Conservation (phyloP, 176 grass and related monocot genomes). For the Zizania latifolia region DNA sequence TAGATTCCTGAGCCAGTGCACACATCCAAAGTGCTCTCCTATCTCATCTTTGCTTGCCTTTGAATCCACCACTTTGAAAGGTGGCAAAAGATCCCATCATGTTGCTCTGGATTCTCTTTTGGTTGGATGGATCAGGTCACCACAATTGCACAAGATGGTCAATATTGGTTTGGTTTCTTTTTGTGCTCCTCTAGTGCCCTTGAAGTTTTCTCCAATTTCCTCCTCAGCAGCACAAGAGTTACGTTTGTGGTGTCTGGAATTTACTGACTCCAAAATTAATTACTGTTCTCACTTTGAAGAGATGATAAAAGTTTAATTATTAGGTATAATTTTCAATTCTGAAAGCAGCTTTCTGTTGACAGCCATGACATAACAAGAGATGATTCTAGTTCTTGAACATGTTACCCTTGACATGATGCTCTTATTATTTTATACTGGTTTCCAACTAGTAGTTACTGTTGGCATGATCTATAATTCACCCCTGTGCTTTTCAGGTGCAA, state of each 20-base stretch:
- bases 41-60: constrained; percentile 38
- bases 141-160: background rate
- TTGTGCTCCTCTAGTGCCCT: background rate
- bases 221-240: background rate
- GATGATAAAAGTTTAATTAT: background rate
- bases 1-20: constrained; percentile 49
- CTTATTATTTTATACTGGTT: background rate
- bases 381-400: background rate
- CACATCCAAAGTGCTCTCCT: constrained; percentile 30
- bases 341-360: background rate
- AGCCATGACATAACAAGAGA: background rate
- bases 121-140: background rate
- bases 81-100: constrained; percentile 31
- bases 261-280: background rate
- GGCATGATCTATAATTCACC: background rate
- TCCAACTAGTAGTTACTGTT: background rate
- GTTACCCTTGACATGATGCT: background rate
- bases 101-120: constrained; percentile 17
- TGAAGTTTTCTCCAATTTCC: background rate
- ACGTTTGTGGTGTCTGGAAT: background rate
- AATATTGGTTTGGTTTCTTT: background rate
- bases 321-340: background rate
- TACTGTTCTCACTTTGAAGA: background rate
- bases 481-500: background rate
- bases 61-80: constrained; percentile 44